Evolutionary conservation across 768 basidiomycete genomes (phyloP), one percentile per base, ranked within the genome.

Genomic region (Hygrophoropsis aurantiaca): DNA sequence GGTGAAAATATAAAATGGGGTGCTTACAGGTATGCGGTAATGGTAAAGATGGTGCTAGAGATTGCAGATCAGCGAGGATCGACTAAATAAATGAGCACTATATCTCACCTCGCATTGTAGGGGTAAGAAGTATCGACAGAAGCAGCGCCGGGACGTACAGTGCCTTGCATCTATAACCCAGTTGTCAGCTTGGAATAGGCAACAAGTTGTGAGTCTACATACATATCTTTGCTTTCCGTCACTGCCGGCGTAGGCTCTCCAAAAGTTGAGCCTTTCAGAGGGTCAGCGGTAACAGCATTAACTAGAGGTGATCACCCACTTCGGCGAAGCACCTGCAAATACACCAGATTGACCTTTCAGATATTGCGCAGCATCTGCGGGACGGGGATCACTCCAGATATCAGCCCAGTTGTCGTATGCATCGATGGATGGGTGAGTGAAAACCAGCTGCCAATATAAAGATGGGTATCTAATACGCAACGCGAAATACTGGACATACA

Each of bases 371-470:
- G 77, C 75, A 52, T 85, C 82, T 3, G 80, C 79, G 7, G 76
- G 58, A 16, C 75, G 71, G 20, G 82, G 82, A 59, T 67, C 65
- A 25, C 64, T 62, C 79, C 78, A 82, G 3, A 82, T 77, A 32
- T 74, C 53, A 2, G 74, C 76, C 82, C 82, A 85, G 61, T 82
- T 83, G n/a, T 84, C 79, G 56, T 83, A 83, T 1, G 79, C 73
- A 55, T 84, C 79, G 50, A 85, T 69, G 32, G 68, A 69, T 2
- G 82, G 81, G 58, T 84, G 82, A 5, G 79, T 82, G 67, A 85
- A 83, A 18, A 84, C 78, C 54, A 83, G 62, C 77, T 80, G 47
- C 9, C 46, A 16, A 30, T 6, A 15, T 19, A 45, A 16, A 13
- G 19, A 38, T 27, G 6, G 27, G 13, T 47, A 27, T 33, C 21